phyloP scores from a whole-genome alignment of 306 rosid genomes.

The Castanea mollissima region DNA sequence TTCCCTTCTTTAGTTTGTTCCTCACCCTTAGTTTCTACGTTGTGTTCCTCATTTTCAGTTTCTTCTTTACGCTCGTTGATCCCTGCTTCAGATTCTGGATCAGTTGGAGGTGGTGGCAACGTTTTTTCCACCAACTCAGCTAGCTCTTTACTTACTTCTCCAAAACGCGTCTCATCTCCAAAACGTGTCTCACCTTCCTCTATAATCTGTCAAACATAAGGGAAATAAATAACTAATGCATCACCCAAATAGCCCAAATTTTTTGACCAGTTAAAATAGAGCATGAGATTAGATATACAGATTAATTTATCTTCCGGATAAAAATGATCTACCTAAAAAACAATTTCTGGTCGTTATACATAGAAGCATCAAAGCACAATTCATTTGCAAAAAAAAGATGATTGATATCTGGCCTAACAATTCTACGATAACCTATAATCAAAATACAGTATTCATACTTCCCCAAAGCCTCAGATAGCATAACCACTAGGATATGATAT shows the following conservation, averaged over 20 bases:
- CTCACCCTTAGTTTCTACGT: background rate
- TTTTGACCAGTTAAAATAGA: background rate
- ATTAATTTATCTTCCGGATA: background rate
- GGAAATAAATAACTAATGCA: background rate
- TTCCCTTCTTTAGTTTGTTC: conserved; percentile 10
- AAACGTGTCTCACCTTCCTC: conserved; percentile 45
- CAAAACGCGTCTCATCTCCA: conserved; percentile 21
- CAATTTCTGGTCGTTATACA: background rate
- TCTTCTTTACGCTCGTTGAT: conserved; percentile 10
- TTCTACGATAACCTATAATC: background rate
- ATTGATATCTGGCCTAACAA: background rate
- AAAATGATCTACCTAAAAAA: background rate
- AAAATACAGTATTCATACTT: background rate
- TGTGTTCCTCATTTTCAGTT: conserved; percentile 14
- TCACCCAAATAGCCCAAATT: background rate
- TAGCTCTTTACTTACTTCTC: conserved; percentile 28
- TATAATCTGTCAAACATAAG: conserved; percentile 41
- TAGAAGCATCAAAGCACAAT: background rate
- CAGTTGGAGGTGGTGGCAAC: conserved; percentile 32
- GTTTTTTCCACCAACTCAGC: conserved; percentile 45
- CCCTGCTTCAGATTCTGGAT: conserved; percentile 13
- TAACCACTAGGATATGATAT: background rate
- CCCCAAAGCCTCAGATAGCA: background rate
- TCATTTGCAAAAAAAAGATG: background rate
- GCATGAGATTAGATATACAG: conserved; percentile 1